Evolutionary conservation across 352 stramenopile genomes (phyloP).

Genomic region (Phytophthora sp.): DNA sequence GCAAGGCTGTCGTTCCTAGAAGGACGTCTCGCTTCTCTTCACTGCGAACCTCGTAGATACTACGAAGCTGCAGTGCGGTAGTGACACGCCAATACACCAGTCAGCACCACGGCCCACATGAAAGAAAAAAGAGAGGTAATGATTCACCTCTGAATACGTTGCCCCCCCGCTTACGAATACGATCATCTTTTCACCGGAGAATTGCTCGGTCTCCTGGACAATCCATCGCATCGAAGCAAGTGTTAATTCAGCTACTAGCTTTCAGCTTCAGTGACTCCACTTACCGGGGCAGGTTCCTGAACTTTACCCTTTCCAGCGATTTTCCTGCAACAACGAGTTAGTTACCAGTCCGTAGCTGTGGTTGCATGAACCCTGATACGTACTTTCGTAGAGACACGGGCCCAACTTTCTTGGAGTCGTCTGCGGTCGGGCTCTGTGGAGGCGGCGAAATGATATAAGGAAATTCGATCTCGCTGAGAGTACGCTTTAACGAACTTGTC

Average conservation of each 20-base stretch:
- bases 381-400: conserved; percentile 82
- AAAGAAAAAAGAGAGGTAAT: not conserved
- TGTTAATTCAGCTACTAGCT: not conserved
- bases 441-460: conserved; percentile 86
- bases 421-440: conserved; percentile 36
- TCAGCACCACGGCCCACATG: not conserved
- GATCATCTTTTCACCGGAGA: conserved; percentile 91
- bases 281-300: conserved; percentile 25
- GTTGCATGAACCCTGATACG: conserved; percentile 14
- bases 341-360: not conserved
- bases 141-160: conserved; percentile 93
- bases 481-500: conserved; percentile 64
- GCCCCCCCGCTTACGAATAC: conserved; percentile 95
- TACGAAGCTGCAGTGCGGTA: conserved; percentile 55
- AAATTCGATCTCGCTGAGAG: conserved; percentile 71
- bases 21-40: conserved; percentile 77
- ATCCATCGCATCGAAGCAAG: not conserved
- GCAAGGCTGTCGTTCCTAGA: conserved; percentile 72
- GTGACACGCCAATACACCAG: not conserved
- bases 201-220: conserved; percentile 60
- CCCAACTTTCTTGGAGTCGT: conserved; percentile 58
- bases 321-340: conserved; percentile 42
- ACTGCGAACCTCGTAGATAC: conserved; percentile 76
- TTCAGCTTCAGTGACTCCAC: conserved; percentile 5
- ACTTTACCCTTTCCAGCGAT: conserved; percentile 35